A percentile compares a stretch with the other conserved stretches of the same genome.
phyloP scores from a whole-genome alignment of 2,329 filamentous ascomycete species.

The Scolecobasidium constrictum region DNA sequence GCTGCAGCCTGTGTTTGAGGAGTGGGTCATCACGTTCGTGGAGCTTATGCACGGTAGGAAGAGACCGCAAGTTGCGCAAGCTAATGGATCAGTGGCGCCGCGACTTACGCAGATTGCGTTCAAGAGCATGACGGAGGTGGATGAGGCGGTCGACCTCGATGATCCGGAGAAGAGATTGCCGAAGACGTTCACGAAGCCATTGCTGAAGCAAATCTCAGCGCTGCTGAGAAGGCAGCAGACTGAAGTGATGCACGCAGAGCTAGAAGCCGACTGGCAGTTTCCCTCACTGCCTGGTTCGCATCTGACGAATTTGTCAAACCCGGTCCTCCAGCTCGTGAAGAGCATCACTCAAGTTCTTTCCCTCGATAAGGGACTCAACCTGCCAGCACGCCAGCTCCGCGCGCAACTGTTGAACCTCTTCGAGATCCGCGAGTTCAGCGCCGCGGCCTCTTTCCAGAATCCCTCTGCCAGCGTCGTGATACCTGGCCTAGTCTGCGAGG shows the following conservation, averaged over 20 bases:
- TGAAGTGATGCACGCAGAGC: conserved; percentile 79
- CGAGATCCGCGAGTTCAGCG: conserved; percentile 87
- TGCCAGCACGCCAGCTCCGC: conserved; percentile 78
- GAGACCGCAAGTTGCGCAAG: conserved; percentile 42
- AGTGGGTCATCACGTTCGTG: conserved; percentile 92
- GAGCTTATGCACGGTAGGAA: conserved; percentile 87
- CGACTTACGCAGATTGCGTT: conserved; percentile 48
- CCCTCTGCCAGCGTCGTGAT: conserved; percentile 65
- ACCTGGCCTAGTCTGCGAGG: conserved; percentile 70
- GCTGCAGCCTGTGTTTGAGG: conserved; percentile 74
- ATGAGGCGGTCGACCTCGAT: conserved; percentile 20
- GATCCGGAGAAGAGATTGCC: conserved; percentile 46
- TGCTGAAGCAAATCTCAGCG: conserved; percentile 76
- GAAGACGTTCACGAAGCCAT: conserved; percentile 74
- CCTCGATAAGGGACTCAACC: conserved; percentile 79
- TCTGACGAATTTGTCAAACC: conserved; percentile 46
- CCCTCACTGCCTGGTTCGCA: conserved; percentile 68
- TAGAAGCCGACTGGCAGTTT: conserved; percentile 79
- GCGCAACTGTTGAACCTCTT: conserved; percentile 85
- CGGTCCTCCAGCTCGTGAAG: conserved; percentile 85
- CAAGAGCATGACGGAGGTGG: conserved; percentile 41
- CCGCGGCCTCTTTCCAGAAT: conserved; percentile 79
- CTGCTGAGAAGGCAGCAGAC: conserved; percentile 80
- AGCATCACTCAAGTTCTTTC: conserved; percentile 83
- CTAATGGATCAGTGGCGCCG: conserved; percentile 33